A percentile compares a stretch with the other conserved stretches of the same genome.
These are phyloP conservation scores for Blepharisma undulans DNA, from an alignment of 169 alveolate genomes.

Conservation along the genomic window DNA sequence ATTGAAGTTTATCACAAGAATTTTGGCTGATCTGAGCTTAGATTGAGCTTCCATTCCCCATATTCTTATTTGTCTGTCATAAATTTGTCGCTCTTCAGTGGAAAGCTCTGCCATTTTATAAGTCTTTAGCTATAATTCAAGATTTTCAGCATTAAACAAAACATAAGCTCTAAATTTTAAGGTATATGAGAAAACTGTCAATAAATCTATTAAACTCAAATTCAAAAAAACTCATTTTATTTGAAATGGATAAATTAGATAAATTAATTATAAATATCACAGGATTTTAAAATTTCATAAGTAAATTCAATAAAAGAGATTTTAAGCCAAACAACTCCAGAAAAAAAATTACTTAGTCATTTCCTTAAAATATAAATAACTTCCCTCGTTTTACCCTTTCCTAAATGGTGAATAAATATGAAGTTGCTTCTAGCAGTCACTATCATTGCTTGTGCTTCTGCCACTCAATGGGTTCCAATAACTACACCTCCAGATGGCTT, in stretches of 20 bases:
- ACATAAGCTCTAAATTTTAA: background rate
- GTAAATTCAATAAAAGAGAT: no score
- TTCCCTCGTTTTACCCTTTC: background rate
- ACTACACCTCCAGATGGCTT: conserved; percentile 14
- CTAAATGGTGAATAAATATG: conserved; percentile 22
- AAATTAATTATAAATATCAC: background rate
- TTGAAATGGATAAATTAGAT: no score
- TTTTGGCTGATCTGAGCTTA: background rate
- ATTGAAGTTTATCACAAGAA: background rate
- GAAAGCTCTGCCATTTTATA: background rate
- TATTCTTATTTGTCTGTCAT: conserved; percentile 20
- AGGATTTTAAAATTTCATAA: background rate
- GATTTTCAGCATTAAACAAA: background rate
- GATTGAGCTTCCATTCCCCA: conserved; percentile 33
- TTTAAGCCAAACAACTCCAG: background rate
- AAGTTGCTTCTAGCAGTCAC: conserved; percentile 1
- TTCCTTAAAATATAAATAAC: background rate
- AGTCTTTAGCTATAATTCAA: background rate
- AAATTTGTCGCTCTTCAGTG: background rate
- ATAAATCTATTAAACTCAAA: no score
- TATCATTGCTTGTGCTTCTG: background rate
- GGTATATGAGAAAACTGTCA: background rate
- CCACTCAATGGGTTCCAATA: conserved; percentile 6
- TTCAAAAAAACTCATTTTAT: no score
- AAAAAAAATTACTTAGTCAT: background rate